Percentiles rank a stretch among this genome's conserved stretches.
Conservation (phyloP, 805 yeast genomes). For the Suhomyces sp. region DNA sequence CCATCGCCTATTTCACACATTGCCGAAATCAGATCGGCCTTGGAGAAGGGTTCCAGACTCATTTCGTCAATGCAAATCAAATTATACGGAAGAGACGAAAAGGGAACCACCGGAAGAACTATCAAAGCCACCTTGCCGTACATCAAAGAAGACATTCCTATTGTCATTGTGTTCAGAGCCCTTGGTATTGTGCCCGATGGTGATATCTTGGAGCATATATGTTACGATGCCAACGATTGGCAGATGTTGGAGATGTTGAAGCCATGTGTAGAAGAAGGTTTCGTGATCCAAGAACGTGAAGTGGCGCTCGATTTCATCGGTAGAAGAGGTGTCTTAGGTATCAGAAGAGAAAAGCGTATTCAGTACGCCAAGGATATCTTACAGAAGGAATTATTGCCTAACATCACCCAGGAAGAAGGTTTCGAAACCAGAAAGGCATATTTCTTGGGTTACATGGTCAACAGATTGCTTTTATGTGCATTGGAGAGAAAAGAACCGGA, state of each 20-base stretch:
- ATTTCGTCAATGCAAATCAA: slow-evolving; percentile 93
- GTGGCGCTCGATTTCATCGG: slow-evolving; percentile 98
- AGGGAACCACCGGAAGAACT: slow-evolving; percentile 68
- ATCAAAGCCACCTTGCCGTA: slow-evolving; percentile 95
- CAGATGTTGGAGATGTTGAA: slow-evolving; percentile 99
- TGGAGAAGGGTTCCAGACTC: slow-evolving; percentile 95
- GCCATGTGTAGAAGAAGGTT: slow-evolving; percentile 99
- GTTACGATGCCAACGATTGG: slow-evolving; percentile 98
- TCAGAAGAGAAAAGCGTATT: slow-evolving; percentile 95
- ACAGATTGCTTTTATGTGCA: slow-evolving; percentile 90
- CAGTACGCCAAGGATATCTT: slow-evolving; percentile 96
- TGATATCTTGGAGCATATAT: slow-evolving; percentile 95
- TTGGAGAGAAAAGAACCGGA: slow-evolving; percentile 96
- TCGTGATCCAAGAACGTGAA: slow-evolving; percentile 96
- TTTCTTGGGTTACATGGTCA: slow-evolving; percentile 96
- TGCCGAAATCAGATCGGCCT: slow-evolving; percentile 94
- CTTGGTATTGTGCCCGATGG: slow-evolving; percentile 99
- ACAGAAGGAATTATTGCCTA: slow-evolving; percentile 94
- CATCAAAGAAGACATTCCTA: slow-evolving; percentile 94
- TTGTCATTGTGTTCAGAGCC: slow-evolving; percentile 95
- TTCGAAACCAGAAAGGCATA: slow-evolving; percentile 95
- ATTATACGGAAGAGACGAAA: slow-evolving; percentile 77
- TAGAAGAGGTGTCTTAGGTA: slow-evolving; percentile 96
- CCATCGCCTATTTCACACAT: slow-evolving; percentile 94
- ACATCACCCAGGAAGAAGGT: slow-evolving; percentile 96